Evolutionary conservation across 2,329 filamentous ascomycete genomes (phyloP).

Genomic region (Neofusicoccum ribis): DNA sequence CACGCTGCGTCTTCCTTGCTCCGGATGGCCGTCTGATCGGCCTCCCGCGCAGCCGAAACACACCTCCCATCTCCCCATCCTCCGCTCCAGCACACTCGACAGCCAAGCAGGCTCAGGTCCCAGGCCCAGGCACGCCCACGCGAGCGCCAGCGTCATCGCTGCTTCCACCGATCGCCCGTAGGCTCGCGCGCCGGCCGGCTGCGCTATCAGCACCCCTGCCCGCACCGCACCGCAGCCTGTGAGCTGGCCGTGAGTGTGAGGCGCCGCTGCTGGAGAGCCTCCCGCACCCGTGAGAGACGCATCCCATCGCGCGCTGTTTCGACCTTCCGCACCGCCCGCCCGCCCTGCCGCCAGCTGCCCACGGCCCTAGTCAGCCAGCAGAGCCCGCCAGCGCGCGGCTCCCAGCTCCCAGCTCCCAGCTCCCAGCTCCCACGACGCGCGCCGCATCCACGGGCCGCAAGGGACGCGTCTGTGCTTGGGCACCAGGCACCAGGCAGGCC

Average conservation of each 20-base stretch:
- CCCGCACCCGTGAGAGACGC: not conserved
- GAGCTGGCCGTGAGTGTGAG: not conserved
- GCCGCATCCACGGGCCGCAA: slow-evolving; percentile 16
- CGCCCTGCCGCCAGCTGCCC: slow-evolving; percentile 3
- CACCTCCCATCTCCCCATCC: slow-evolving; percentile 2
- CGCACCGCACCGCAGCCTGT: slow-evolving; percentile 3
- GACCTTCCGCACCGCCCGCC: slow-evolving; percentile 9
- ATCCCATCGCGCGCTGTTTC: slow-evolving; percentile 10
- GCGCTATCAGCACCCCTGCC: slow-evolving; percentile 16
- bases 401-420: not conserved
- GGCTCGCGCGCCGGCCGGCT: slow-evolving; percentile 3
- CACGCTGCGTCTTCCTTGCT: slow-evolving; percentile 10
- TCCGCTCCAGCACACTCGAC: slow-evolving; percentile 1
- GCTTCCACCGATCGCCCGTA: slow-evolving; percentile 12
- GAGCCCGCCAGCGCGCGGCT: not conserved
- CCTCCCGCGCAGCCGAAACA: slow-evolving; percentile 15
- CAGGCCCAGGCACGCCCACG: slow-evolving; percentile 9
- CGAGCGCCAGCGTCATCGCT: slow-evolving; percentile 8
- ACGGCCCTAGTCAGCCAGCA: not conserved
- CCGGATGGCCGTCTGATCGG: slow-evolving; percentile 9
- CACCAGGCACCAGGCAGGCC: slow-evolving; percentile 4
- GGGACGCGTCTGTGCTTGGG: slow-evolving; percentile 20
- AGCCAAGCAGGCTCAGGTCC: slow-evolving; percentile 7
- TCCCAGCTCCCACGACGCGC: not conserved
- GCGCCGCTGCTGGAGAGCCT: not conserved